Evolutionary conservation across 1,284 basidiomycete genomes (phyloP).

Genomic region (Pseudozyma flocculosa): DNA sequence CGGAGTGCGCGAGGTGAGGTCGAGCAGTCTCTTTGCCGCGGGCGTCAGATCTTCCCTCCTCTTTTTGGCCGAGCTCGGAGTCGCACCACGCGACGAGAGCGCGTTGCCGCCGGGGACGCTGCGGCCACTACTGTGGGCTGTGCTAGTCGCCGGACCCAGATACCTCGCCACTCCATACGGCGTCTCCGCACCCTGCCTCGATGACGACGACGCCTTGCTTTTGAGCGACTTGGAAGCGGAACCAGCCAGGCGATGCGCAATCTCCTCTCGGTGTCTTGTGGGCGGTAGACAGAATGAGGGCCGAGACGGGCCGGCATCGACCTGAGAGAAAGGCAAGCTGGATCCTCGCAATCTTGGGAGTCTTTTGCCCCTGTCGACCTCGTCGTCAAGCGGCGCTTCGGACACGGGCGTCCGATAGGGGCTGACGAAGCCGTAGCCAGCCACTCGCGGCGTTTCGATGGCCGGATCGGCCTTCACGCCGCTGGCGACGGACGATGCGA

Average conservation of each 20-base stretch:
- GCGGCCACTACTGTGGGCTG: no score
- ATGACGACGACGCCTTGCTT: not conserved
- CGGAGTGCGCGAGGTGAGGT: constrained; percentile 19
- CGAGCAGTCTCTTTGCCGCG: constrained; percentile 20
- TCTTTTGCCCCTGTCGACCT: constrained; percentile 4
- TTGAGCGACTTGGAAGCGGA: not conserved
- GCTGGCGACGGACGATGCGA: not conserved
- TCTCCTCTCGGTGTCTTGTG: constrained; percentile 6
- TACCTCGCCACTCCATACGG: constrained; percentile 24
- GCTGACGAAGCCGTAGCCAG: constrained; percentile 47
- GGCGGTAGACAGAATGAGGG: no score
- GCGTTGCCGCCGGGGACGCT: no score
- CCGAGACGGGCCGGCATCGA: no score
- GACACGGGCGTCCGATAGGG: constrained; percentile 21
- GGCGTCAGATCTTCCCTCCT: constrained; percentile 11
- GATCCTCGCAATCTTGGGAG: not conserved
- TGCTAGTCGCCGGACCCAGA: constrained; percentile 9
- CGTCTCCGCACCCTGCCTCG: constrained; percentile 3
- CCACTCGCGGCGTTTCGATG: constrained; percentile 26
- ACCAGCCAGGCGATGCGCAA: constrained; percentile 3
- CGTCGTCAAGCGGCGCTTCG: not conserved
- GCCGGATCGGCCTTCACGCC: not conserved
- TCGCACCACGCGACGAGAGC: not conserved
- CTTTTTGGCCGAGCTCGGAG: not conserved
- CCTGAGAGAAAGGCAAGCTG: no score